Conservation (phyloP, 331 rosid species). For the Rhamnella rubrinervis region DNA sequence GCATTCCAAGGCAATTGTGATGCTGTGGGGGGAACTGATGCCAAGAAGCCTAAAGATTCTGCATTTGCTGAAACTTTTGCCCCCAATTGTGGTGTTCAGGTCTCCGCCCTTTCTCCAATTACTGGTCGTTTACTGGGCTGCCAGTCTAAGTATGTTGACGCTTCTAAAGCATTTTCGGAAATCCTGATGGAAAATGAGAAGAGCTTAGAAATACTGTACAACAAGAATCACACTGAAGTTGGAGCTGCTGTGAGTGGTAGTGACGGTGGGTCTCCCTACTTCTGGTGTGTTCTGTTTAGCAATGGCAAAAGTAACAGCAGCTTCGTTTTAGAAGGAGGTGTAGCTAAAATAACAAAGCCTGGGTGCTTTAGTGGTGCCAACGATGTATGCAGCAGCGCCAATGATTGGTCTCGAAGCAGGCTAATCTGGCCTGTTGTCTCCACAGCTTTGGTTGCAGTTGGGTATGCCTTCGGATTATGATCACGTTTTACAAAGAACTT, state of each 20-base stretch:
- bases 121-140: constrained; percentile 90
- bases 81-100: constrained; percentile 72
- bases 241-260: constrained; percentile 91
- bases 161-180: constrained; percentile 68
- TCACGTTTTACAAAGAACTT: constrained; percentile 25
- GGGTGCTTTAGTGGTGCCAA: constrained; percentile 97
- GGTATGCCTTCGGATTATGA: constrained; percentile 49
- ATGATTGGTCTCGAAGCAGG: constrained; percentile 39
- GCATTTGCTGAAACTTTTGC: constrained; percentile 70
- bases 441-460: constrained; percentile 40
- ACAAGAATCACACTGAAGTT: constrained; percentile 74
- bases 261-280: constrained; percentile 81
- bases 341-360: constrained; percentile 55
- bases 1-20: constrained; percentile 71
- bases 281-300: constrained; percentile 96
- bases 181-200: constrained; percentile 61
- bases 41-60: constrained; percentile 82
- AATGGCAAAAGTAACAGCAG: constrained; percentile 57
- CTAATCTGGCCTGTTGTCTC: constrained; percentile 43
- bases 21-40: constrained; percentile 80
- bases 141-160: constrained; percentile 61
- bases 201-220: constrained; percentile 68
- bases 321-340: constrained; percentile 68
- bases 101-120: constrained; percentile 59
- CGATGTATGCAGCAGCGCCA: constrained; percentile 71